Conservation (phyloP, 768 basidiomycete genomes). For the Candolleomyces aberdarensis region DNA sequence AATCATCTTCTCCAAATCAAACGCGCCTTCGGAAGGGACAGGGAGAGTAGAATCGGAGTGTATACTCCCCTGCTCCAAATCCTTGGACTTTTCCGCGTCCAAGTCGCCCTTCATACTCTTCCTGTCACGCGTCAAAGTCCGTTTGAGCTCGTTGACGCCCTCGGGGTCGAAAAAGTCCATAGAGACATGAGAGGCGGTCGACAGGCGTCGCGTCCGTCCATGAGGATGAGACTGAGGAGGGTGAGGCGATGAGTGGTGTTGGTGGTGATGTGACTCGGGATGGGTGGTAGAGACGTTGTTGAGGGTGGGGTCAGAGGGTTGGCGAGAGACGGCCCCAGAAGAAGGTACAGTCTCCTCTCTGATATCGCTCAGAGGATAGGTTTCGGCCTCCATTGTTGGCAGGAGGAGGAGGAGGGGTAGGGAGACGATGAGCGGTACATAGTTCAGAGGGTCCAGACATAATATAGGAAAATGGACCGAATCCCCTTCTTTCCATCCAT, state of each 20-base stretch:
- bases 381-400: constrained; percentile 6
- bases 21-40: constrained; percentile 22
- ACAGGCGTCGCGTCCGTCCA: constrained; percentile 2
- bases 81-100: no score
- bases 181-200: constrained; percentile 34
- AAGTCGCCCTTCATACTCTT: no score
- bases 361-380: constrained; percentile 1
- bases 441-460: no score
- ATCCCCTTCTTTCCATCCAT: no score
- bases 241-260: neutral
- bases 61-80: neutral
- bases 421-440: no score
- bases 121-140: constrained; percentile 28
- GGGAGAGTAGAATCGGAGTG: constrained; percentile 23
- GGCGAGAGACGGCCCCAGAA: constrained; percentile 5
- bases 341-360: constrained; percentile 5
- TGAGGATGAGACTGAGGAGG: constrained; percentile 7
- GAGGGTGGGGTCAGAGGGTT: constrained; percentile 1
- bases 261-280: no score
- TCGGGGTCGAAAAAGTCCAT: constrained; percentile 54
- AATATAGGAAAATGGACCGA: no score
- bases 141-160: constrained; percentile 43
- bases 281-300: neutral
- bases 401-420: neutral
- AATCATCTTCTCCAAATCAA: constrained; percentile 37